Conservation (phyloP, 108 stramenopile genomes). For the Chaetoceros muelleri region DNA sequence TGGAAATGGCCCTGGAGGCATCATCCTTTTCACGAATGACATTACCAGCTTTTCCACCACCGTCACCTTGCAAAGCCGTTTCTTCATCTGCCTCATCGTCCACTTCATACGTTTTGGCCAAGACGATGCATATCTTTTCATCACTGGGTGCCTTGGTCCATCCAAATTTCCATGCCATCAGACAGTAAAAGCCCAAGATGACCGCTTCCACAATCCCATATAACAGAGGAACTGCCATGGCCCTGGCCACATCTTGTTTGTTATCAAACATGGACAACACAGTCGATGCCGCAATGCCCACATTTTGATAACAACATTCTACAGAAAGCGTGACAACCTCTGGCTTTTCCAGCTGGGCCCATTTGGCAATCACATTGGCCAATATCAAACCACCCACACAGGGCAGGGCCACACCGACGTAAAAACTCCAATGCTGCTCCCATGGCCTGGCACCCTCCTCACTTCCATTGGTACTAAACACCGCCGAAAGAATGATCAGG, state of each 20-base stretch:
- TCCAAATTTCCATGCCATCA: conserved; percentile 61
- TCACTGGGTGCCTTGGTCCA: conserved; percentile 73
- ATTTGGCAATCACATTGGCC: conserved; percentile 41
- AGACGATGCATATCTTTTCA: conserved; percentile 34
- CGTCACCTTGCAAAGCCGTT: not conserved
- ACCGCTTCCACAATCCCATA: conserved; percentile 62
- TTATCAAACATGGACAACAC: conserved; percentile 65
- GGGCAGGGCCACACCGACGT: conserved; percentile 57
- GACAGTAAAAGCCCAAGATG: conserved; percentile 53
- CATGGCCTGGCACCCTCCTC: conserved; percentile 45
- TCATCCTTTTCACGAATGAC: not conserved
- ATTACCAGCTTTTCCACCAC: not conserved
- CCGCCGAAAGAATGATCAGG: conserved; percentile 49
- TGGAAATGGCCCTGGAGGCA: not conserved
- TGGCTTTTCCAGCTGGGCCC: conserved; percentile 37
- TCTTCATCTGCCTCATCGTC: conserved; percentile 16
- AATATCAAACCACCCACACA: conserved; percentile 47
- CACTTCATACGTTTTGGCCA: conserved; percentile 42
- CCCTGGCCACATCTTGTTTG: conserved; percentile 38
- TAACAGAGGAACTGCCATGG: conserved; percentile 69
- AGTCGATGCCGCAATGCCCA: conserved; percentile 73
- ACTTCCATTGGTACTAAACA: conserved; percentile 37
- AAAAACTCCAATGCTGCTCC: conserved; percentile 72
- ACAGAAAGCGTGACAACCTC: conserved; percentile 72
- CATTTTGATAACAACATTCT: conserved; percentile 84